Base-by-base conservation (phyloP, 2,329 filamentous ascomycete species). In the Cryphonectria nitschkei region DNA sequence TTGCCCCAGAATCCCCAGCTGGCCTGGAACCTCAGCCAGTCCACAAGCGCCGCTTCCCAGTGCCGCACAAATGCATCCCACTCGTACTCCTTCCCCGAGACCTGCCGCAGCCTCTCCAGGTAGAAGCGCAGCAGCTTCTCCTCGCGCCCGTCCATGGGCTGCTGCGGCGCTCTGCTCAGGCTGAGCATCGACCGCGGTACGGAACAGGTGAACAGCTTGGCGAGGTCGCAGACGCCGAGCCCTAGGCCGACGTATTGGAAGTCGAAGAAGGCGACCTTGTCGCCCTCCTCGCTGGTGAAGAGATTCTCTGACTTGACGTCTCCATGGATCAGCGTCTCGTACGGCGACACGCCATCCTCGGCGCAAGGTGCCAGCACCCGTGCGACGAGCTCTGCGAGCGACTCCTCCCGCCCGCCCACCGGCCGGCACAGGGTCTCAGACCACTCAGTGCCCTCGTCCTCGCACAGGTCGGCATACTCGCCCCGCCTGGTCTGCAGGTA, bases 251-350 rank as follows among this genome's bases (percentile, higher is more conserved):
- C 85, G 74, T 92, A 92, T 74, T 92, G 90, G 69, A 92, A 92
- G 76, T 92, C 90, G 75, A 89, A 92, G 73, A 92, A 90, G 0
- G 88, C 89, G 1, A 89, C 88, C 3, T 80, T 71, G 1, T 85
- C 78, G 0, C 87, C 88, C 0, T 77, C 74, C 0, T 75, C 70
- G 0, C 81, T 88, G 0, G 87, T 88, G 75, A 91, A 91, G 8
- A 92, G 82, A 71, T 92, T 92, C 74, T 92, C 89, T 0, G 87
- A 90, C 77, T 92, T 92, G 67, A 92, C 89, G 70, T 92, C 90
- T 9, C 90, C 90, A 75, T 92, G 90, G 9, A 92, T 87, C 22
- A 88, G 83, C 0, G 89, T 89, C 73, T 90, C 83, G 1, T 72
- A 72, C 32, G 37, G 52, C 34, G 63, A 60, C 11, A 52, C 37